phyloP scores from a whole-genome alignment of 305 asterid species.

The Coffea humblotiana region DNA sequence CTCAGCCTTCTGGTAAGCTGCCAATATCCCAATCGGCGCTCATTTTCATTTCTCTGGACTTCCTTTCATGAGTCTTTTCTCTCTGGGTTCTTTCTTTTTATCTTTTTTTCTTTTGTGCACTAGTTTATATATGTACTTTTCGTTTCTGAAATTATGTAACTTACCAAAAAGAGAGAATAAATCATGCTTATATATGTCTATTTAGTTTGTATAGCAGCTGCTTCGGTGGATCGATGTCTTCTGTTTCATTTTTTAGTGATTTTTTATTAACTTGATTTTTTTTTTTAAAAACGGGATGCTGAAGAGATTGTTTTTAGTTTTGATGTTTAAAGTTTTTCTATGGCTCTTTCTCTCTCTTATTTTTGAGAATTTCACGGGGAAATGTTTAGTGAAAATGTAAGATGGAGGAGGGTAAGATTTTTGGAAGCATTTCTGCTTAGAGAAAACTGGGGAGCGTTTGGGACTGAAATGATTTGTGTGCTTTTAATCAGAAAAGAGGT shows the following conservation, averaged over 20 bases:
- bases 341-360: neutral
- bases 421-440: neutral
- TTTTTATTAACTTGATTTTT: neutral
- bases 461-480: neutral
- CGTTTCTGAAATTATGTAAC: neutral
- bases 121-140: no score
- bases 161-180: no score
- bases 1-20: constrained; percentile 7
- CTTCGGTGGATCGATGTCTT: neutral
- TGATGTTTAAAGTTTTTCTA: no score
- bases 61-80: neutral
- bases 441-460: neutral
- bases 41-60: neutral
- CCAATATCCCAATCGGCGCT: neutral
- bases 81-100: neutral
- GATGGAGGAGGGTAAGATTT: no score
- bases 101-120: neutral
- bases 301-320: neutral
- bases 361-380: neutral
- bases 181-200: neutral
- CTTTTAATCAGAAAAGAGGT: neutral
- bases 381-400: no score
- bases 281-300: no score
- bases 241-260: neutral
- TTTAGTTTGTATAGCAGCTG: neutral